These are phyloP conservation scores for Entomortierella chlamydospora DNA, from an alignment of 192 early-diverging fungal species.

Conservation along the genomic window DNA sequence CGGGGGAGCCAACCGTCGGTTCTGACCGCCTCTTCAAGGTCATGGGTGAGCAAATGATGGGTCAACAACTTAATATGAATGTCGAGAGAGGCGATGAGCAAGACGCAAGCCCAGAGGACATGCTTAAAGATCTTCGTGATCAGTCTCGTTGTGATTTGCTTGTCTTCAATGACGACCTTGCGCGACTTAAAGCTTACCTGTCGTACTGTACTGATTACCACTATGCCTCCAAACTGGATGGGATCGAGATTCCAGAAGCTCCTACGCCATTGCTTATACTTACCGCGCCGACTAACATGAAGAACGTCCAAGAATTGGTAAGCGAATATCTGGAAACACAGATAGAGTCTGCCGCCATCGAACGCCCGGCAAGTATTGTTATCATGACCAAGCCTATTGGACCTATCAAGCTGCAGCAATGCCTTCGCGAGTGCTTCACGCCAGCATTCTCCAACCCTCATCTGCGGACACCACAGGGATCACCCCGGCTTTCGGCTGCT, in stretches of 20 bases:
- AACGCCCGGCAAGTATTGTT: slow-evolving; percentile 35
- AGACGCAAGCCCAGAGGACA: slow-evolving; percentile 23
- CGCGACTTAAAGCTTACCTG: slow-evolving; percentile 27
- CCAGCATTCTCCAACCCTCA: slow-evolving; percentile 32
- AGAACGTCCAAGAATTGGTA: slow-evolving; percentile 21
- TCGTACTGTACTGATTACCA: slow-evolving; percentile 30
- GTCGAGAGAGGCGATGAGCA: slow-evolving; percentile 35
- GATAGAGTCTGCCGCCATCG: slow-evolving; percentile 14
- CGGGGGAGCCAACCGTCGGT: slow-evolving; percentile 30
- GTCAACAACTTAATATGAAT: slow-evolving; percentile 43
- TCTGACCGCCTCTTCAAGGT: slow-evolving; percentile 42
- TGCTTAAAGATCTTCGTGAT: slow-evolving; percentile 28
- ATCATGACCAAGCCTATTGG: slow-evolving; percentile 49
- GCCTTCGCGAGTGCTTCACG: slow-evolving; percentile 49
- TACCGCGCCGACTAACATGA: slow-evolving; percentile 18
- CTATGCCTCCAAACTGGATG: neutral
- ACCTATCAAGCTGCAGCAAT: slow-evolving; percentile 41
- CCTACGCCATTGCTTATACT: slow-evolving; percentile 41
- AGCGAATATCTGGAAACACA: slow-evolving; percentile 39
- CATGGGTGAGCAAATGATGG: slow-evolving; percentile 46
- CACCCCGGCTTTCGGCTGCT: slow-evolving; percentile 12
- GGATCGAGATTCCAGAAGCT: neutral
- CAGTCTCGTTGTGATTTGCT: slow-evolving; percentile 30
- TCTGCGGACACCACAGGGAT: slow-evolving; percentile 38
- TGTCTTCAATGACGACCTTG: slow-evolving; percentile 43